Evolutionary conservation across 352 stramenopile species (phyloP).

Genomic region (Phytopythium vexans): DNA sequence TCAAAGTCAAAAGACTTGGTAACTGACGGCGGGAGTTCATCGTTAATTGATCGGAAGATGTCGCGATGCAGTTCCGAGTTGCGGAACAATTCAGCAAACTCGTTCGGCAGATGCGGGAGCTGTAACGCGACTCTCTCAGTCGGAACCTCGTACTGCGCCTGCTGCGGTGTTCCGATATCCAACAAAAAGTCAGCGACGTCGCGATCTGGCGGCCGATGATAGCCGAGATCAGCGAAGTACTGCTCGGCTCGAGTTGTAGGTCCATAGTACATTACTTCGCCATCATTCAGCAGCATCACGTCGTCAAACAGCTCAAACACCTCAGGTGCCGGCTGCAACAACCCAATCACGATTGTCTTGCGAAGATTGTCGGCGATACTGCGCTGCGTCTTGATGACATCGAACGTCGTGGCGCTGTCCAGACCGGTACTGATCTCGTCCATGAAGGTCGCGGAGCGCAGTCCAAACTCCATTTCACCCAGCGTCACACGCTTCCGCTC

Average conservation of each 20-base stretch:
- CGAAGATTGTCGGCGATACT: constrained; percentile 33
- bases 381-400: constrained; percentile 35
- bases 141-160: constrained; percentile 16
- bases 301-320: constrained; percentile 45
- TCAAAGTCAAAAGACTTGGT: too few relatives aligned
- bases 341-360: constrained; percentile 53
- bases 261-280: constrained; percentile 35
- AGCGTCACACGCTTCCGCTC: too few relatives aligned
- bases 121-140: background rate
- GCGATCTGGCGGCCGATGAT: constrained; percentile 9
- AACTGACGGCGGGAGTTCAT: too few relatives aligned
- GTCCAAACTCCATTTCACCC: too few relatives aligned
- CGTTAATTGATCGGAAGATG: too few relatives aligned
- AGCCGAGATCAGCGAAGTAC: constrained; percentile 22
- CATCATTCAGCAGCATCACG: constrained; percentile 36
- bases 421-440: constrained; percentile 65
- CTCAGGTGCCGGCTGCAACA: constrained; percentile 78
- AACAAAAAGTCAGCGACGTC: constrained; percentile 23
- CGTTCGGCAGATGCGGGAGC: constrained; percentile 9
- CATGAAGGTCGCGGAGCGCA: constrained; percentile 58
- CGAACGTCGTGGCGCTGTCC: constrained; percentile 42
- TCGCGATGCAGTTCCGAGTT: constrained; percentile 22
- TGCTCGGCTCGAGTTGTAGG: constrained; percentile 39
- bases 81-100: constrained; percentile 46
- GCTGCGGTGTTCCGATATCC: constrained; percentile 18